Conservation (phyloP, 2,329 filamentous ascomycete genomes). For the Colletotrichum gigasporum region DNA sequence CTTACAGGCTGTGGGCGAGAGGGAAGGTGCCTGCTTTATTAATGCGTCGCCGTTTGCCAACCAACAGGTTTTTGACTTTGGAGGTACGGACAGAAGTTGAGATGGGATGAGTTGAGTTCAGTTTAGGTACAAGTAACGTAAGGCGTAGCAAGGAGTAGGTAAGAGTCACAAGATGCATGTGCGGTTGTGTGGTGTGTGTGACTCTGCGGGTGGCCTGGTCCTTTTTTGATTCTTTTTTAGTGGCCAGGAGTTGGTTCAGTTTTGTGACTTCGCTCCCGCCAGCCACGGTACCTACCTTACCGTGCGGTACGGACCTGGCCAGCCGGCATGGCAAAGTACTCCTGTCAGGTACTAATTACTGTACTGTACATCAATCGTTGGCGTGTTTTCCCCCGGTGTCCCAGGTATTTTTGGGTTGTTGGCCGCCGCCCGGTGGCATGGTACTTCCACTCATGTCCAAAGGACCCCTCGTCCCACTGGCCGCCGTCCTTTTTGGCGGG, state of each 20-base stretch:
- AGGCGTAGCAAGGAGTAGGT: constrained; percentile 27
- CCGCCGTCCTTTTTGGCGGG: constrained; percentile 2
- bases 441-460: neutral
- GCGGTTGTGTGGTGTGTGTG: neutral
- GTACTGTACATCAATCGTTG: constrained; percentile 27
- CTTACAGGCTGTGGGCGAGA: neutral
- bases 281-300: too few relatives aligned
- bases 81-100: too few relatives aligned
- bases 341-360: neutral
- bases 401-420: constrained; percentile 29
- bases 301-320: too few relatives aligned
- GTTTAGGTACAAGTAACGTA: constrained; percentile 17
- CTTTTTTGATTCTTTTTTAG: neutral
- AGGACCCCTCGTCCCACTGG: constrained; percentile 21
- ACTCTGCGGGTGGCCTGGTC: neutral
- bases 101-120: constrained; percentile 23
- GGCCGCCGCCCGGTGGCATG: constrained; percentile 4
- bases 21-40: constrained; percentile 16
- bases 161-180: constrained; percentile 19
- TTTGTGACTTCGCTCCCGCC: too few relatives aligned
- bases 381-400: constrained; percentile 10
- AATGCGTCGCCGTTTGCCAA: constrained; percentile 9
- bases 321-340: too few relatives aligned
- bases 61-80: constrained; percentile 14
- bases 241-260: too few relatives aligned